Evolutionary conservation across 2,329 filamentous ascomycete genomes (phyloP), one percentile per base, ranked within the genome.

Genomic region (Phaeosphaeria sp.): DNA sequence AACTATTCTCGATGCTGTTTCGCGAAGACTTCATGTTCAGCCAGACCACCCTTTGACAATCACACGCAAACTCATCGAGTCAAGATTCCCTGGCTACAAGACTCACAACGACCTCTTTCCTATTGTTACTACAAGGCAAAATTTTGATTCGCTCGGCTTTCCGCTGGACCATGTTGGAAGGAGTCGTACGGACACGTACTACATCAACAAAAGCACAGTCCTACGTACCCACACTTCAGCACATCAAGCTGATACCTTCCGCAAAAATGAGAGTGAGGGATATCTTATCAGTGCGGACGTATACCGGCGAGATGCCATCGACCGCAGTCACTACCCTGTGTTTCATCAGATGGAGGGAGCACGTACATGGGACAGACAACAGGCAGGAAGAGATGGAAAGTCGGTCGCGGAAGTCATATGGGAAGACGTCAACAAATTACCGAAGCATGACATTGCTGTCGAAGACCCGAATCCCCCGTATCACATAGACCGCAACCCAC

Each of bases 301-400:
- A 18, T 99, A 98, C 78, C 88, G 95, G 44, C 86, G 95, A 64
- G 95, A 99, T 85, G 93, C 94, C 55, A 90, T 99, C 71, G 95
- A 99, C 78, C 87, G 91, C 55, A 95, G 90, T 67, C 95, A 99
- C 79, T 98, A 98, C 78, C 95, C 95, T 0, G 88, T 96, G 57
- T 99, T 99, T 78, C 95, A 99, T 79, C 95, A 99, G 80, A 98
- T 98, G 93, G 95, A 99, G 77, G 94, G 93, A 13, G 94, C 94
- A 9, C 85, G 90, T 67, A 89, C 93, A 53, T 99, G 95, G 94
- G 90, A 95, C 72, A 86, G 92, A 10, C 82, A 74, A 25, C 84
- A 81, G 74, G 85, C 85, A 46, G 83, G 81, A 54, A 81, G 68
- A 15, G 63, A 68, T 41, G 71, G 74, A 20, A 72, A 68, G 48